Base-by-base conservation (phyloP, 202 grass and related monocot species). In the Brachypodium distachyon region DNA sequence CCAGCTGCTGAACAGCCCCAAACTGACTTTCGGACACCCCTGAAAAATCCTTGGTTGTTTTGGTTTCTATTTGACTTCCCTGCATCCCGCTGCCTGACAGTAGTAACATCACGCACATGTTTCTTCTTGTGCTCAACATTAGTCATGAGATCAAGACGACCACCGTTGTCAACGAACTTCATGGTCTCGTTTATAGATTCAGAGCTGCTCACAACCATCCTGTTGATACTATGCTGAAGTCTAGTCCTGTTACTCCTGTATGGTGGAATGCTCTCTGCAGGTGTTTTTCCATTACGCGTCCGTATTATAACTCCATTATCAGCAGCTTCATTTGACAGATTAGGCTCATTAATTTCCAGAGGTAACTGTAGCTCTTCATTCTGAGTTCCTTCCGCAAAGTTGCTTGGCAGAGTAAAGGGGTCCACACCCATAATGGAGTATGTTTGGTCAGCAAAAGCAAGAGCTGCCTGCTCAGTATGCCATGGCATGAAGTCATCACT, bases 161-260 rank as follows among this genome's bases (percentile, higher is more conserved):
- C 55, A 52, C 61, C 65, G 53, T 85, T 77, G 43, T 77, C 75
- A 55, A 57, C 64, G 56, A 83, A 71, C 70, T 77, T 53, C 9
- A 90, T 41, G 31, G 78, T 87, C 68, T 77, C 63, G 61, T 90
- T 90, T 57, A 90, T 75, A 76, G 74, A 80, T 73, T 78, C 87
- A 38, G 82, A 61, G 55, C 84, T 85, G 61, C 74, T 83, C 12
- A 70, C 73, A 59, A 84, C 74, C 91, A 93, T 93, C 78, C 29
- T 90, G 16, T 77, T 50, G 50, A 87, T 27, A 53, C 42, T 36
- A 62, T 76, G 29, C 75, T 90, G 81, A 52, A 82, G 42, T 51
- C 5, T 89, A 12, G 47, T 1, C 17, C 2, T 80, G 18, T 0
- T 89, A 12, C 40, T 1, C 17, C 2, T 80, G 18, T 0, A 41